Percentiles rank a stretch among this genome's conserved stretches.
Evolutionary conservation across 1,139 yeast species (phyloP).

Genomic region (Hyphopichia pseudoburtonii): DNA sequence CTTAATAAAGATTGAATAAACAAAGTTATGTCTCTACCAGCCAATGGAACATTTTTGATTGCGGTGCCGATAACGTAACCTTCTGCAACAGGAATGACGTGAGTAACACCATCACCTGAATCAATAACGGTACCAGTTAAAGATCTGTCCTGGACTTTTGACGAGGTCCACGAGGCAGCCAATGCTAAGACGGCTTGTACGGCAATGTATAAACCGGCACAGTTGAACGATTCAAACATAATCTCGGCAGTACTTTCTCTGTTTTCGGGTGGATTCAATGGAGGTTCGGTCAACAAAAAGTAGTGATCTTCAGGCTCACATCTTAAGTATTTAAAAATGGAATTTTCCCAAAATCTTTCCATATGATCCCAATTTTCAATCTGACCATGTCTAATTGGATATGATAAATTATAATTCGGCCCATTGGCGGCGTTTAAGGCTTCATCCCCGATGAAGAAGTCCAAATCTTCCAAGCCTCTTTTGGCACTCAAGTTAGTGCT

Average conservation of each 20-base stretch:
- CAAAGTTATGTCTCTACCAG: conserved; percentile 95
- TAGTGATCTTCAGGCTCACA: conserved; percentile 99
- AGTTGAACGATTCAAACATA: conserved; percentile 97
- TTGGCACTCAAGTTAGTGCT: conserved; percentile 58
- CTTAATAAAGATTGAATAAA: conserved; percentile 91
- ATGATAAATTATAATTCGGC: conserved; percentile 81
- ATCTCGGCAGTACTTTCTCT: conserved; percentile 98
- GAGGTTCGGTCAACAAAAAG: conserved; percentile 94
- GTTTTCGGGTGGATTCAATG: conserved; percentile 97
- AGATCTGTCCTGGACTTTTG: conserved; percentile 92
- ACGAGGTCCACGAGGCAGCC: conserved; percentile 98
- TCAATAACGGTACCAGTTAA: conserved; percentile 98
- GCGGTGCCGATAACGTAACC: conserved; percentile 98
- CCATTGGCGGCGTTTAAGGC: conserved; percentile 89
- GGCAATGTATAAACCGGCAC: conserved; percentile 97
- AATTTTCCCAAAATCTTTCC: conserved; percentile 99
- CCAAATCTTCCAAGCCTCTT: conserved; percentile 92
- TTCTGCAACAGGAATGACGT: conserved; percentile 98
- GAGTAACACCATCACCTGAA: conserved; percentile 97
- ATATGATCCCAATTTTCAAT: conserved; percentile 99
- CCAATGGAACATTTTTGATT: conserved; percentile 94
- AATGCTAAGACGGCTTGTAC: conserved; percentile 98
- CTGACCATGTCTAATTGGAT: conserved; percentile 97
- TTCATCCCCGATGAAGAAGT: conserved; percentile 93
- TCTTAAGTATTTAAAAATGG: conserved; percentile 91